phyloP scores from a whole-genome alignment of 2,329 filamentous ascomycete genomes.

The Claviceps sp. region DNA sequence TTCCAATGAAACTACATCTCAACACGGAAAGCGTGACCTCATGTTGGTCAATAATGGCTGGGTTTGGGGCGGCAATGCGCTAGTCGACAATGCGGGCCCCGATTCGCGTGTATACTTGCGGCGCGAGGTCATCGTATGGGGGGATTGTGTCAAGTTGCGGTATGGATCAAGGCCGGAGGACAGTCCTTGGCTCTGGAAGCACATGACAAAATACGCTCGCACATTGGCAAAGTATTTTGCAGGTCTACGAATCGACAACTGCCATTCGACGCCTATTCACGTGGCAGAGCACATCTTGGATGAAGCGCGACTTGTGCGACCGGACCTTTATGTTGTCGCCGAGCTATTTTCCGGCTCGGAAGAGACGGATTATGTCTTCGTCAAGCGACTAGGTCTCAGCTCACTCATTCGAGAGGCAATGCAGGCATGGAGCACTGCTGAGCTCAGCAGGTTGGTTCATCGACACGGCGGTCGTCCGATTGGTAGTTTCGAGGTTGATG shows the following conservation, averaged over 20 bases:
- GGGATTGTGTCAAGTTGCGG: slow-evolving; percentile 92
- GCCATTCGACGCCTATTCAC: slow-evolving; percentile 87
- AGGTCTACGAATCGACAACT: slow-evolving; percentile 95
- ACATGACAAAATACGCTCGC: slow-evolving; percentile 86
- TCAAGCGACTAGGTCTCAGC: slow-evolving; percentile 81
- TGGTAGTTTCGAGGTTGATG: slow-evolving; percentile 92
- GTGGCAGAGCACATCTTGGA: slow-evolving; percentile 93
- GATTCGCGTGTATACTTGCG: slow-evolving; percentile 87
- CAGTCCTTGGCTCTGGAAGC: slow-evolving; percentile 88
- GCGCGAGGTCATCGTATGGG: slow-evolving; percentile 94
- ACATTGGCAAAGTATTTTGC: slow-evolving; percentile 90
- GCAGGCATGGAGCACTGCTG: slow-evolving; percentile 93
- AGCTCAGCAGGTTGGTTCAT: slow-evolving; percentile 86
- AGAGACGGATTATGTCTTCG: slow-evolving; percentile 91
- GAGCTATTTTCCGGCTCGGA: slow-evolving; percentile 94
- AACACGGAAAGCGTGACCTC: slow-evolving; percentile 62
- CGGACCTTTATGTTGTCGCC: slow-evolving; percentile 81
- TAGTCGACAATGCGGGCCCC: slow-evolving; percentile 85
- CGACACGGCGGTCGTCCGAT: slow-evolving; percentile 88
- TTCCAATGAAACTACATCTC: slow-evolving; percentile 60
- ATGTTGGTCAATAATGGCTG: slow-evolving; percentile 92
- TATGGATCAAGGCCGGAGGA: slow-evolving; percentile 73
- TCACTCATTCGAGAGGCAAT: slow-evolving; percentile 92
- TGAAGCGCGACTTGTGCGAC: slow-evolving; percentile 75
- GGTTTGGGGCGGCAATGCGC: slow-evolving; percentile 95